A percentile compares a stretch with the other conserved stretches of the same genome.
phyloP scores from a whole-genome alignment of 2,329 filamentous ascomycete genomes.

The Sporothrix phasma region DNA sequence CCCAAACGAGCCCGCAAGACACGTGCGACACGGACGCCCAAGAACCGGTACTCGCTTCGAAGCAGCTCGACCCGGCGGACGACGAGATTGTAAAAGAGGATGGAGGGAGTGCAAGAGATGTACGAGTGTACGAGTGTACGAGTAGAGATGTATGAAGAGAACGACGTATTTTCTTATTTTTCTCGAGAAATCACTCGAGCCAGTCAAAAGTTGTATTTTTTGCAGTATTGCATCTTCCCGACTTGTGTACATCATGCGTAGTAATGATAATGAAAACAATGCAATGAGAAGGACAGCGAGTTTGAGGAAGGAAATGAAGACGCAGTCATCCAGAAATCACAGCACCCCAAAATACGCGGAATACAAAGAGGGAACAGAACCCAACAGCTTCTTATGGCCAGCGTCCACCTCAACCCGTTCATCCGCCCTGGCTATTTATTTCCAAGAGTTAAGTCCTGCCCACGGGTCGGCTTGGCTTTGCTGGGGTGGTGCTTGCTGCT shows the following conservation, averaged over 20 bases:
- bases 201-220: not conserved
- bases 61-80: not conserved
- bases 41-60: not conserved
- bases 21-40: not conserved
- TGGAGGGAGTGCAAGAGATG: not conserved
- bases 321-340: not conserved
- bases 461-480: slow-evolving; percentile 37
- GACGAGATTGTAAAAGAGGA: not conserved
- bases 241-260: not conserved
- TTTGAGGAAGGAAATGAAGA: not conserved
- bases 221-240: not conserved
- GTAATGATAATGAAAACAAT: not conserved
- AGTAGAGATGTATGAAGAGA: no score
- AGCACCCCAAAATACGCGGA: not conserved
- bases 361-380: not conserved
- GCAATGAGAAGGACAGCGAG: no score
- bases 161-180: not conserved
- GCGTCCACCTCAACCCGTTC: not conserved
- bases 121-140: no score
- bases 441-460: slow-evolving; percentile 45
- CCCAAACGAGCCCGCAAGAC: not conserved
- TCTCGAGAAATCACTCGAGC: not conserved
- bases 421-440: slow-evolving; percentile 23
- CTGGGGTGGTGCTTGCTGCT: slow-evolving; percentile 27
- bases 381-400: not conserved